phyloP scores from a whole-genome alignment of 1,284 basidiomycete species.

The Xerocomus amazonicus region DNA sequence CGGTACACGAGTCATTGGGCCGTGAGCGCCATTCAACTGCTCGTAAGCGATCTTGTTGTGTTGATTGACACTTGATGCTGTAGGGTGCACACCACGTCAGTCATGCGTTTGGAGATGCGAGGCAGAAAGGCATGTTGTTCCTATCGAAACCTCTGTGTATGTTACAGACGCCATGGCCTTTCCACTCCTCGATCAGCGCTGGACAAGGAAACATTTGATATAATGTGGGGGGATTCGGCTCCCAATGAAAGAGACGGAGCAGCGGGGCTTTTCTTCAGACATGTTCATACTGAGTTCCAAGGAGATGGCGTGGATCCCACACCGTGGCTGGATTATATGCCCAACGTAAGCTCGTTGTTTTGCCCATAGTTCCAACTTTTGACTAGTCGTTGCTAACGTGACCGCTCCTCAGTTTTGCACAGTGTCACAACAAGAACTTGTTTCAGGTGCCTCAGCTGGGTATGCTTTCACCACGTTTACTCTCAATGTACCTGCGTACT shows the following conservation, averaged over 20 bases:
- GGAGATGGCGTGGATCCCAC: slow-evolving; percentile 39
- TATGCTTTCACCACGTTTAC: slow-evolving; percentile 62
- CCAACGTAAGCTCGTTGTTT: slow-evolving; percentile 46
- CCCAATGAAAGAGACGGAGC: slow-evolving; percentile 50
- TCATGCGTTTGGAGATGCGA: slow-evolving; percentile 43
- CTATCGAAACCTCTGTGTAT: not conserved
- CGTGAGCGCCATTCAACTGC: slow-evolving; percentile 37
- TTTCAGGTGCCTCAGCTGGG: slow-evolving; percentile 43
- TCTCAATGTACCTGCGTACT: slow-evolving; percentile 65
- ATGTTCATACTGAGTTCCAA: slow-evolving; percentile 59
- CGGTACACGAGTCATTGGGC: slow-evolving; percentile 78
- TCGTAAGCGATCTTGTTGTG: not conserved
- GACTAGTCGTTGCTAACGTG: not conserved
- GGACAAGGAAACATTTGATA: slow-evolving; percentile 67
- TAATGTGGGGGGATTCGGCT: slow-evolving; percentile 67
- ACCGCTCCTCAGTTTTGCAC: slow-evolving; percentile 44
- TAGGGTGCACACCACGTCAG: slow-evolving; percentile 72
- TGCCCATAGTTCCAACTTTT: not conserved
- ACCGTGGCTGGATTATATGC: slow-evolving; percentile 54
- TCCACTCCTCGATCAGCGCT: slow-evolving; percentile 42
- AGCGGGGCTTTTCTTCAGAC: slow-evolving; percentile 58
- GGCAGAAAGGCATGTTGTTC: slow-evolving; percentile 45
- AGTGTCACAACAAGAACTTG: slow-evolving; percentile 43
- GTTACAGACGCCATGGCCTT: not conserved
- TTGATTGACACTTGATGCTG: not conserved